Percentiles rank a stretch among this genome's conserved stretches.
These are phyloP conservation scores for Cantharellus cinnabarinus DNA, from an alignment of 768 basidiomycete species.

Conservation along the genomic window DNA sequence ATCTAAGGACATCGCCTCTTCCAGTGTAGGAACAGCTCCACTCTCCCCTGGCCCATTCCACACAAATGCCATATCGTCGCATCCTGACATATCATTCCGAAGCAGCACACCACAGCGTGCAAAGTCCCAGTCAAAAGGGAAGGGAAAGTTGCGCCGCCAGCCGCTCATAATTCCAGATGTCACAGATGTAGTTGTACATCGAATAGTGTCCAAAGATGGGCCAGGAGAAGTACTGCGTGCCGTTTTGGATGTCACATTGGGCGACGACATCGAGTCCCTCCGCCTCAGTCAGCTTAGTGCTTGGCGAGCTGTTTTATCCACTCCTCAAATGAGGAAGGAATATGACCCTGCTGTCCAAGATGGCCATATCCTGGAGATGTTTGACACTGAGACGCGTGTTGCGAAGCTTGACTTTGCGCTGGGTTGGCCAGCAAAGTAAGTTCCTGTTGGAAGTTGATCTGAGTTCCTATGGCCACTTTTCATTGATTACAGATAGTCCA, in stretches of 20 bases:
- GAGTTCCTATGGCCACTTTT: neutral
- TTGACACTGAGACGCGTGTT: constrained; percentile 72
- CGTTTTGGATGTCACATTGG: constrained; percentile 43
- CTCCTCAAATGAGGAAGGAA: constrained; percentile 71
- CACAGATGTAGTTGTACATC: constrained; percentile 64
- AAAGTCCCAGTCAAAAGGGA: constrained; percentile 21
- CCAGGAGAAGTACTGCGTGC: constrained; percentile 51
- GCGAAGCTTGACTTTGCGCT: constrained; percentile 78
- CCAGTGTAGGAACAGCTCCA: constrained; percentile 10
- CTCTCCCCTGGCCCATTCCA: neutral
- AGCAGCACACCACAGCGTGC: constrained; percentile 9
- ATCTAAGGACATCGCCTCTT: constrained; percentile 11
- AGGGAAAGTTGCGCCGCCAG: constrained; percentile 36
- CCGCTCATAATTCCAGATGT: constrained; percentile 14
- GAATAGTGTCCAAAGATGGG: constrained; percentile 43
- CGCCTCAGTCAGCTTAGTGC: constrained; percentile 39
- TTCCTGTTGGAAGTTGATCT: constrained; percentile 6
- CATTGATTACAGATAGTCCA: constrained; percentile 30
- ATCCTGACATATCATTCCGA: too few relatives aligned
- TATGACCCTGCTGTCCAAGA: constrained; percentile 91
- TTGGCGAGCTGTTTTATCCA: constrained; percentile 63
- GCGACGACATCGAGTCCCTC: constrained; percentile 23
- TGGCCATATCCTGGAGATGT: constrained; percentile 61
- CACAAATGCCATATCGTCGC: too few relatives aligned
- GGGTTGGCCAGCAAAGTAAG: constrained; percentile 94